These are phyloP conservation scores for Collybia sp. DNA, from an alignment of 768 basidiomycete species.

Conservation along the genomic window DNA sequence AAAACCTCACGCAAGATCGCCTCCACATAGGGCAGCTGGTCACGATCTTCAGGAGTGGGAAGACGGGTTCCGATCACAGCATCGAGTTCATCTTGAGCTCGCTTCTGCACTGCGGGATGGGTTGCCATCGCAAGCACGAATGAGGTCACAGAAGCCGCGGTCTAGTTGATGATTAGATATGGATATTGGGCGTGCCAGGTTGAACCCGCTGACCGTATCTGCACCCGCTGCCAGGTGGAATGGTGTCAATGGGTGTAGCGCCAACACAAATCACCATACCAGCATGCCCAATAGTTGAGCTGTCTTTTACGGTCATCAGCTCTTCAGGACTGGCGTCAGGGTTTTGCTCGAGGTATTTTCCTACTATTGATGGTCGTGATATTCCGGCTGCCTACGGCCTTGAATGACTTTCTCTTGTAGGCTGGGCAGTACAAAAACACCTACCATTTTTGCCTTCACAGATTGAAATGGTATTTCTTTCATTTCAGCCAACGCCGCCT, in stretches of 20 bases:
- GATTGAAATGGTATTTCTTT: conserved; percentile 15
- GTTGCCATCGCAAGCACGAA: conserved; percentile 7
- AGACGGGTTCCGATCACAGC: conserved; percentile 6
- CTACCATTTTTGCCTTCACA: conserved; percentile 13
- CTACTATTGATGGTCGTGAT: background rate
- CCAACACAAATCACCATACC: background rate
- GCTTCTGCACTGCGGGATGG: conserved; percentile 16
- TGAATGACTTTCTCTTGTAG: too few species aligned
- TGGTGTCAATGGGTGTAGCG: background rate
- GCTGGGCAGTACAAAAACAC: background rate
- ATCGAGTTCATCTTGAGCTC: conserved; percentile 12
- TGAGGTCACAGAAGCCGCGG: background rate
- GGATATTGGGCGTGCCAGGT: conserved; percentile 10
- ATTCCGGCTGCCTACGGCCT: conserved; percentile 8
- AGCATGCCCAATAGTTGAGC: background rate
- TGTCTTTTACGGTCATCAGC: background rate
- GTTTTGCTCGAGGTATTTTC: too few species aligned
- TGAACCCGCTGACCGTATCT: conserved; percentile 7
- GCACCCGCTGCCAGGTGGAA: conserved; percentile 4
- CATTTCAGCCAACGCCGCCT: conserved; percentile 10
- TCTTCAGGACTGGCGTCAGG: background rate
- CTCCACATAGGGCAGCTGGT: conserved; percentile 11
- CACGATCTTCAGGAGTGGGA: conserved; percentile 8
- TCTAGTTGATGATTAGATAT: background rate
- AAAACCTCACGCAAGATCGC: conserved; percentile 10